Percentiles rank a stretch among this genome's conserved stretches.
phyloP scores from a whole-genome alignment of 495 filamentous ascomycete species.

The Tuber microsphaerosporum region DNA sequence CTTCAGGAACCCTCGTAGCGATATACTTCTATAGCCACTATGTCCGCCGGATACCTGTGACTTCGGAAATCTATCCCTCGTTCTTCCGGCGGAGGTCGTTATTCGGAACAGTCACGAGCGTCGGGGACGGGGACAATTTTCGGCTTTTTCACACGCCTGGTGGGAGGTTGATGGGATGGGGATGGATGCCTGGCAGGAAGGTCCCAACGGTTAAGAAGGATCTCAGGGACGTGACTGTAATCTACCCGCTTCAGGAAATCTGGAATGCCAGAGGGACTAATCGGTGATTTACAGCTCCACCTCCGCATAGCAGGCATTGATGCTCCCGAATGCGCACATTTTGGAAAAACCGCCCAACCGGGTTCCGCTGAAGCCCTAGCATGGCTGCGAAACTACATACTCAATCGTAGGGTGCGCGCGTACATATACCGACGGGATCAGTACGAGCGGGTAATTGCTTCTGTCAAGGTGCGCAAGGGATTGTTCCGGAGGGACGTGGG shows the following conservation, averaged over 20 bases:
- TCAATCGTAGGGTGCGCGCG: constrained; percentile 65
- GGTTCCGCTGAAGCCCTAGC: constrained; percentile 67
- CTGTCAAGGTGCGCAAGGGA: constrained; percentile 64
- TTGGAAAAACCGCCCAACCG: constrained; percentile 80
- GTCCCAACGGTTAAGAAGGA: constrained; percentile 61
- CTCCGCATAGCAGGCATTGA: constrained; percentile 86
- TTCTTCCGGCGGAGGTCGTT: constrained; percentile 65
- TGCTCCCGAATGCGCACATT: constrained; percentile 87
- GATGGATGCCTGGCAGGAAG: constrained; percentile 69
- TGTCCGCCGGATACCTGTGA: constrained; percentile 71
- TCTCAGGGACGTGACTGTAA: constrained; percentile 69
- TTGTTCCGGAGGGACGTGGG: constrained; percentile 70
- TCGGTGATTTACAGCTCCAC: constrained; percentile 53
- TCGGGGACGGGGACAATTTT: constrained; percentile 94
- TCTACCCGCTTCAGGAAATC: constrained; percentile 29
- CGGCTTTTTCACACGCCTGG: constrained; percentile 89
- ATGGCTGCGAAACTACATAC: constrained; percentile 70
- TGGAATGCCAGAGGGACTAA: not conserved
- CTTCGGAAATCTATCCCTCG: constrained; percentile 59
- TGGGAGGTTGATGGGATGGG: constrained; percentile 80
- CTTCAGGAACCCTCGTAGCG: constrained; percentile 55
- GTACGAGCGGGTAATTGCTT: constrained; percentile 83
- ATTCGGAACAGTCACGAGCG: constrained; percentile 80
- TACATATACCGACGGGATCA: constrained; percentile 79
- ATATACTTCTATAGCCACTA: constrained; percentile 62